These are phyloP conservation scores for Emmonsiellopsis sp. DNA, from an alignment of 2,329 filamentous ascomycete genomes.

Conservation along the genomic window DNA sequence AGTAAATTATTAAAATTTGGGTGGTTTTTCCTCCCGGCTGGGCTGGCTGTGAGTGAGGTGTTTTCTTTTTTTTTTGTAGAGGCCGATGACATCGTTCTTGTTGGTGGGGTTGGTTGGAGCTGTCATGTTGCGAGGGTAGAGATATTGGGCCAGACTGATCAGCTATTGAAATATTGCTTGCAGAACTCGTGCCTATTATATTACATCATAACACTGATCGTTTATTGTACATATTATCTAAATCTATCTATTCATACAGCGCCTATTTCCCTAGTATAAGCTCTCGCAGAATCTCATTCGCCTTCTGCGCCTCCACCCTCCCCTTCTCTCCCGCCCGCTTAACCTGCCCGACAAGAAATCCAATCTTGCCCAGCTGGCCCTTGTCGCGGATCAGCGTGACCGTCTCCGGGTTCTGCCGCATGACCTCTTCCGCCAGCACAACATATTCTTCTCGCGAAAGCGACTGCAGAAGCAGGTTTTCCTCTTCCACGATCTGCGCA, in stretches of 20 bases:
- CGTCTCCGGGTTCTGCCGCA: slow-evolving; percentile 48
- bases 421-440: slow-evolving; percentile 43
- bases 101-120: background rate
- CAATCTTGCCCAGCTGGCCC: slow-evolving; percentile 55
- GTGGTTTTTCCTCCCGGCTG: too few relatives aligned
- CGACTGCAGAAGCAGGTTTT: slow-evolving; percentile 47
- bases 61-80: too few relatives aligned
- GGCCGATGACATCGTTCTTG: background rate
- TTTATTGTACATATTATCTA: background rate
- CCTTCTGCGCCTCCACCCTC: slow-evolving; percentile 52
- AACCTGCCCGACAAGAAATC: slow-evolving; percentile 62
- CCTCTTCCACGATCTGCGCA: slow-evolving; percentile 46
- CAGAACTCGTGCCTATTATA: too few relatives aligned
- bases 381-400: slow-evolving; percentile 51
- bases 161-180: too few relatives aligned
- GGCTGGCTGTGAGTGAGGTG: too few relatives aligned
- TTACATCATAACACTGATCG: background rate
- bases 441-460: slow-evolving; percentile 50
- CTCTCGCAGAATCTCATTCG: slow-evolving; percentile 45
- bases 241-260: background rate
- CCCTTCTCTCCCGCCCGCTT: slow-evolving; percentile 53
- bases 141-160: background rate
- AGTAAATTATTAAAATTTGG: too few relatives aligned
- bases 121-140: background rate
- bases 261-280: slow-evolving; percentile 27